Conservation (phyloP, 352 stramenopile species). For the Globisporangium nunn region DNA sequence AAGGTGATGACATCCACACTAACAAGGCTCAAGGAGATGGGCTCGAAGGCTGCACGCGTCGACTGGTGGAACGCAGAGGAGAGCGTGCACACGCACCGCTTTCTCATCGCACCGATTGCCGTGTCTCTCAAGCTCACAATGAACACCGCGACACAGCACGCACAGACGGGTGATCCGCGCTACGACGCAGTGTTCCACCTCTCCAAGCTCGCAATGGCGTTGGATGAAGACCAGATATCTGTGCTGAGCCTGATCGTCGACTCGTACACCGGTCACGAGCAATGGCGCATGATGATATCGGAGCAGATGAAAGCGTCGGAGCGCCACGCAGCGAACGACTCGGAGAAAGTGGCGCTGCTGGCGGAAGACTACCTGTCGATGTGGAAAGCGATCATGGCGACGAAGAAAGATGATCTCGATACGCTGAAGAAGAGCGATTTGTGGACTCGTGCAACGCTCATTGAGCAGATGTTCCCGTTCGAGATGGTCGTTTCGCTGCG, state of each 20-base stretch:
- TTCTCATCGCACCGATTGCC: conserved; percentile 76
- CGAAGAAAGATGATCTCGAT: conserved; percentile 65
- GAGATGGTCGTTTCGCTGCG: conserved; percentile 71
- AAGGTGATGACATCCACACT: conserved; percentile 74
- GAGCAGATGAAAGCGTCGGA: conserved; percentile 65
- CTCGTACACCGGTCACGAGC: conserved; percentile 57
- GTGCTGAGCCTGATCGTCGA: conserved; percentile 75
- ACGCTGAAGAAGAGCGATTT: conserved; percentile 47
- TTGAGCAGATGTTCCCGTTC: conserved; percentile 71
- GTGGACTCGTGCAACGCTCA: conserved; percentile 39
- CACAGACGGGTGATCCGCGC: conserved; percentile 63
- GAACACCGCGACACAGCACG: conserved; percentile 73
- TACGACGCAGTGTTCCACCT: conserved; percentile 78
- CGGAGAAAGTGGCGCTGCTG: conserved; percentile 30
- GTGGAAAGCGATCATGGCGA: conserved; percentile 56
- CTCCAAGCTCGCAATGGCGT: conserved; percentile 58
- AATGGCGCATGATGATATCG: conserved; percentile 64
- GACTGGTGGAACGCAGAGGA: conserved; percentile 81
- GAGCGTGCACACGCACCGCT: conserved; percentile 66
- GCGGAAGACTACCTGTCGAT: conserved; percentile 61
- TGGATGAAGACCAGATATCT: conserved; percentile 84
- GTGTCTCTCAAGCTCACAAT: conserved; percentile 85
- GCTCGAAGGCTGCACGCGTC: conserved; percentile 33
- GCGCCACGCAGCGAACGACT: conserved; percentile 32
- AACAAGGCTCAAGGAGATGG: conserved; percentile 78